A percentile compares a stretch with the other conserved stretches of the same genome.
phyloP scores from a whole-genome alignment of 2,329 filamentous ascomycete species.

The Coccinonectria pachysandricola region DNA sequence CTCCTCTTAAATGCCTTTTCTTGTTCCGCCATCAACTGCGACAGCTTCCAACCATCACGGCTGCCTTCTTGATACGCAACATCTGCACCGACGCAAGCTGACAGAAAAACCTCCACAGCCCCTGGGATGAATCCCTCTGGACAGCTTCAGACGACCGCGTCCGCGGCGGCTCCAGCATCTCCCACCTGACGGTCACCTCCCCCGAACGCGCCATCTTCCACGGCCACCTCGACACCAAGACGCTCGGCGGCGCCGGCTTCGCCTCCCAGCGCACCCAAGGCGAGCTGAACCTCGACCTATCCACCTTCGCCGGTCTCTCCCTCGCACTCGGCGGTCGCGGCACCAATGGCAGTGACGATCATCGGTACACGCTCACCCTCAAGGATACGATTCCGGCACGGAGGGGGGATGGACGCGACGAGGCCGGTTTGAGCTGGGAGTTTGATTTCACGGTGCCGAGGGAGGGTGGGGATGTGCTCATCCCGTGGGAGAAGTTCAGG shows the following conservation, averaged over 20 bases:
- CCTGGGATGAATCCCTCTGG: conserved; percentile 53
- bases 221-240: conserved; percentile 61
- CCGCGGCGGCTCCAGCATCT: conserved; percentile 59
- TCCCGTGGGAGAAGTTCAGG: conserved; percentile 56
- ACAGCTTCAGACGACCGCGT: conserved; percentile 64
- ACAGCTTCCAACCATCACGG: no score
- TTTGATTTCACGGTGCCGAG: conserved; percentile 46
- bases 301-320: conserved; percentile 49
- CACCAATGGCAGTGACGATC: conserved; percentile 26
- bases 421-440: conserved; percentile 65
- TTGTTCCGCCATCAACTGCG: no score
- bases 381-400: conserved; percentile 56
- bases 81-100: no score
- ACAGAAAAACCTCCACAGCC: no score
- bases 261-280: conserved; percentile 64
- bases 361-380: conserved; percentile 62
- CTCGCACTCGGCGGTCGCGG: conserved; percentile 44
- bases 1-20: no score
- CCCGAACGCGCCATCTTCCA: conserved; percentile 46
- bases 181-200: conserved; percentile 31
- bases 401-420: conserved; percentile 55
- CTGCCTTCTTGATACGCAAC: no score
- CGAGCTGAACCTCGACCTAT: conserved; percentile 52
- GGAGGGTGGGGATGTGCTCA: conserved; percentile 32
- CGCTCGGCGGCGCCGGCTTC: conserved; percentile 73